A percentile compares a stretch with the other conserved stretches of the same genome.
These are phyloP conservation scores for Clathrus columnatus DNA, from an alignment of 768 basidiomycete species.

Conservation along the genomic window DNA sequence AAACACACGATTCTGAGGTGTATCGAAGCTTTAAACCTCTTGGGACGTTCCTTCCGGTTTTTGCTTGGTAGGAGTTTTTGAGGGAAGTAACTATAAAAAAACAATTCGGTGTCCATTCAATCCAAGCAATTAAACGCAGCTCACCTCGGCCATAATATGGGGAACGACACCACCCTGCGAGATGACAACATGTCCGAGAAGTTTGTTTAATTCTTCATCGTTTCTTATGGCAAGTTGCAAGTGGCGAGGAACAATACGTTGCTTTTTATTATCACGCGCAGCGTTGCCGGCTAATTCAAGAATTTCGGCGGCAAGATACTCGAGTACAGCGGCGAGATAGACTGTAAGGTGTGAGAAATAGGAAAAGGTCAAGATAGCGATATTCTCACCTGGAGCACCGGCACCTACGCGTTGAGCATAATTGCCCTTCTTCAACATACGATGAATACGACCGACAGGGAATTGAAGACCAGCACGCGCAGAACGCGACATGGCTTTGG, in stretches of 20 bases:
- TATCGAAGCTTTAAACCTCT: slow-evolving; percentile 32
- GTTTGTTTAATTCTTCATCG: slow-evolving; percentile 78
- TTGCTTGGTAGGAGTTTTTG: slow-evolving; percentile 40
- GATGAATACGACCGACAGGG: slow-evolving; percentile 91
- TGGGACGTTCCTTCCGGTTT: slow-evolving; percentile 44
- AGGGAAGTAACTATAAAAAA: slow-evolving; percentile 32
- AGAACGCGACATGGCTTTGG: slow-evolving; percentile 61
- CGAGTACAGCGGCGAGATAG: slow-evolving; percentile 87
- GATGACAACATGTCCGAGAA: slow-evolving; percentile 79
- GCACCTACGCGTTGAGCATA: slow-evolving; percentile 83
- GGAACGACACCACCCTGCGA: slow-evolving; percentile 93
- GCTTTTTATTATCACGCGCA: slow-evolving; percentile 87
- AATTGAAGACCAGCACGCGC: slow-evolving; percentile 74
- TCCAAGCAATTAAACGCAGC: not conserved
- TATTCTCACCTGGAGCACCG: slow-evolving; percentile 64
- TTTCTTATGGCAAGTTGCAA: slow-evolving; percentile 91
- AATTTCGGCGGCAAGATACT: slow-evolving; percentile 90
- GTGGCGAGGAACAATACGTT: slow-evolving; percentile 93
- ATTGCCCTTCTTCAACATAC: slow-evolving; percentile 79
- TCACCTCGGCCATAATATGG: slow-evolving; percentile 58
- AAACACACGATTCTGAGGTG: slow-evolving; percentile 9
- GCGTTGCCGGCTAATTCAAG: slow-evolving; percentile 89
- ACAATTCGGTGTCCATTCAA: not conserved
- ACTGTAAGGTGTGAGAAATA: slow-evolving; percentile 35
- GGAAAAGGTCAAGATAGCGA: not conserved